phyloP scores from a whole-genome alignment of 257 asterid genomes.

The Fraxinus pennsylvanica region DNA sequence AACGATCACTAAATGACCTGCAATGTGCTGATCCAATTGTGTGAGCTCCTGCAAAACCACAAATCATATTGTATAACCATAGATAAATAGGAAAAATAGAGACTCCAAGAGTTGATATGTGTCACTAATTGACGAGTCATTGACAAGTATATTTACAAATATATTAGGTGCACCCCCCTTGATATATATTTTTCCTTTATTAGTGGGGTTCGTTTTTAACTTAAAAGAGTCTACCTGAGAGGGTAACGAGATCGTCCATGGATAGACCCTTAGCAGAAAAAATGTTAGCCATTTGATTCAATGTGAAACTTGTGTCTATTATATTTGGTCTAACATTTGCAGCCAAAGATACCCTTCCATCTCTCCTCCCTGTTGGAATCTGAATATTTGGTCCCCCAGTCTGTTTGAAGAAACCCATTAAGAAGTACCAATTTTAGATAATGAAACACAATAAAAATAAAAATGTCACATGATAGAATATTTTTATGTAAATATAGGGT shows the following conservation, averaged over 20 bases:
- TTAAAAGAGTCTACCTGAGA: conserved; percentile 53
- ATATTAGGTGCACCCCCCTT: background rate
- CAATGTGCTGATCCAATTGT: conserved; percentile 82
- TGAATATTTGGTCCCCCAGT: conserved; percentile 70
- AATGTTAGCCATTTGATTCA: conserved; percentile 56
- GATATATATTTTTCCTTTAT: background rate
- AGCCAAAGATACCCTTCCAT: conserved; percentile 55
- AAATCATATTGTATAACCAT: background rate
- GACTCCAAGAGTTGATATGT: no score
- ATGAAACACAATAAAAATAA: background rate
- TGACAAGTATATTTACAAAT: no score
- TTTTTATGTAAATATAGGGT: background rate
- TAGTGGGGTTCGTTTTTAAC: background rate
- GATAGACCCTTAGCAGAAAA: conserved; percentile 66
- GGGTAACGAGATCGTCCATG: conserved; percentile 67
- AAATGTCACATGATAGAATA: background rate
- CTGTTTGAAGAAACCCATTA: conserved; percentile 29
- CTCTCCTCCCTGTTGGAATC: conserved; percentile 73
- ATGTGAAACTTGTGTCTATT: conserved; percentile 73
- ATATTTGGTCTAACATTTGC: conserved; percentile 75
- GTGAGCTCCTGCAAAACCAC: conserved; percentile 58
- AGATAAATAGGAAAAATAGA: background rate
- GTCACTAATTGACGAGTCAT: no score
- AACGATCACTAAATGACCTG: conserved; percentile 65
- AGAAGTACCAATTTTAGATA: background rate